Evolutionary conservation across 257 asterid genomes (phyloP).

Genomic region (Gentiana dahurica): DNA sequence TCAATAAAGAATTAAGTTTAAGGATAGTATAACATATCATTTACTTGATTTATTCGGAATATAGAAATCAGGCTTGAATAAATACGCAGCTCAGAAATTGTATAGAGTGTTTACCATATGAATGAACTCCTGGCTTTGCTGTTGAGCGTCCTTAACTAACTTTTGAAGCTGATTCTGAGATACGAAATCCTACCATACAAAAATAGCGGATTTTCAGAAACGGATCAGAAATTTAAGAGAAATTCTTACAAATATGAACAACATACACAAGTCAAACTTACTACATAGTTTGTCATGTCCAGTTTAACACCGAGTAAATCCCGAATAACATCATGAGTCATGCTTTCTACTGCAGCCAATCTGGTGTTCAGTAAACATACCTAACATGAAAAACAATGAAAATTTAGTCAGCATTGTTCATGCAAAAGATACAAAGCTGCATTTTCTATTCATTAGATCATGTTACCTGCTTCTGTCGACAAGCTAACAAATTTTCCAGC

Average conservation of each 20-base stretch:
- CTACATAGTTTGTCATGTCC: slow-evolving; percentile 76
- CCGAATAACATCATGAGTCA: slow-evolving; percentile 94
- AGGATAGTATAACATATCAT: not conserved
- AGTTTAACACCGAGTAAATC: slow-evolving; percentile 87
- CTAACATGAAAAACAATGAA: slow-evolving; percentile 21
- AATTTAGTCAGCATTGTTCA: not conserved
- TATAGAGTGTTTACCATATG: slow-evolving; percentile 37
- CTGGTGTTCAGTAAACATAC: slow-evolving; percentile 63
- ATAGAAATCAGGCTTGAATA: slow-evolving; percentile 2
- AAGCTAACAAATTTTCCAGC: slow-evolving; percentile 56
- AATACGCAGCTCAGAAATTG: slow-evolving; percentile 4
- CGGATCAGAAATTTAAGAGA: slow-evolving; percentile 3
- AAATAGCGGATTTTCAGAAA: slow-evolving; percentile 3
- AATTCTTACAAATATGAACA: not conserved
- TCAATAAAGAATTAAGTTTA: not conserved
- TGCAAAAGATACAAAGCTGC: not conserved
- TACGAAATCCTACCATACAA: slow-evolving; percentile 40
- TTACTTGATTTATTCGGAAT: not conserved
- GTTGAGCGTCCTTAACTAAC: slow-evolving; percentile 68
- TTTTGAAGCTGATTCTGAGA: slow-evolving; percentile 70
- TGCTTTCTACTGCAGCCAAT: slow-evolving; percentile 78
- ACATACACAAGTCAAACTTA: slow-evolving; percentile 23
- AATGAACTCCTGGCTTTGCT: slow-evolving; percentile 38
- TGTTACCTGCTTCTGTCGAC: slow-evolving; percentile 66
- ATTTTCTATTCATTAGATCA: too few relatives aligned